Evolutionary conservation across 768 basidiomycete species (phyloP).

Genomic region (Suillus spraguei): DNA sequence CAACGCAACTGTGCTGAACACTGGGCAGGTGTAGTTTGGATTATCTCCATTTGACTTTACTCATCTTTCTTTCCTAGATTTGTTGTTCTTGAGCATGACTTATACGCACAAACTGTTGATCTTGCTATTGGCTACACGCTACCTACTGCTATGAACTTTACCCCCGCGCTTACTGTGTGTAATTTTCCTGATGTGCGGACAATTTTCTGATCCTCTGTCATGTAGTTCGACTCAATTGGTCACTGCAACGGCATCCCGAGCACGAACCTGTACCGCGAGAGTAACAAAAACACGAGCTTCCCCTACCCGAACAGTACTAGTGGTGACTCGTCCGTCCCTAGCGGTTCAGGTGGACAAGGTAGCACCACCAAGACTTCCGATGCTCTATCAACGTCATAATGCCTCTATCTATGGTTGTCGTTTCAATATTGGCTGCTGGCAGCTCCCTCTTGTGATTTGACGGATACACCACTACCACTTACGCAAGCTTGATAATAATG

Average conservation of each 20-base stretch:
- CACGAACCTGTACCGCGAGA: conserved; percentile 82
- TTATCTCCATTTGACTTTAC: not conserved
- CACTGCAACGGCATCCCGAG: conserved; percentile 67
- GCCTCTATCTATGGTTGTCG: conserved; percentile 16
- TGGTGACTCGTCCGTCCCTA: conserved; percentile 17
- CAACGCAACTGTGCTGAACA: conserved; percentile 61
- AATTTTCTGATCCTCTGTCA: conserved; percentile 3
- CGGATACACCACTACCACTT: conserved; percentile 9
- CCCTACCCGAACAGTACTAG: conserved; percentile 46
- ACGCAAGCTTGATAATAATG: conserved; percentile 24
- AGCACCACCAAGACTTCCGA: conserved; percentile 12
- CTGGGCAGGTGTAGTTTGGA: conserved; percentile 46
- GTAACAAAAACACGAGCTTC: conserved; percentile 71
- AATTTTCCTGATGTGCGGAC: not conserved
- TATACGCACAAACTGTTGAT: conserved; percentile 84
- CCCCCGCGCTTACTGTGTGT: conserved; percentile 65
- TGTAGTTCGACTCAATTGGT: conserved; percentile 73
- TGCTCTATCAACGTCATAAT: conserved; percentile 18
- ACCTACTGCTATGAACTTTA: conserved; percentile 67
- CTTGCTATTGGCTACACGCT: conserved; percentile 89
- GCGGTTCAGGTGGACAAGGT: conserved; percentile 11
- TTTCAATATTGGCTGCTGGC: conserved; percentile 19
- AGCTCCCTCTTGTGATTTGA: conserved; percentile 21
- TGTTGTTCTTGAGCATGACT: conserved; percentile 88
- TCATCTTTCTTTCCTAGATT: conserved; percentile 49